Conservation (phyloP, 306 rosid genomes). For the Fagus crenata region DNA sequence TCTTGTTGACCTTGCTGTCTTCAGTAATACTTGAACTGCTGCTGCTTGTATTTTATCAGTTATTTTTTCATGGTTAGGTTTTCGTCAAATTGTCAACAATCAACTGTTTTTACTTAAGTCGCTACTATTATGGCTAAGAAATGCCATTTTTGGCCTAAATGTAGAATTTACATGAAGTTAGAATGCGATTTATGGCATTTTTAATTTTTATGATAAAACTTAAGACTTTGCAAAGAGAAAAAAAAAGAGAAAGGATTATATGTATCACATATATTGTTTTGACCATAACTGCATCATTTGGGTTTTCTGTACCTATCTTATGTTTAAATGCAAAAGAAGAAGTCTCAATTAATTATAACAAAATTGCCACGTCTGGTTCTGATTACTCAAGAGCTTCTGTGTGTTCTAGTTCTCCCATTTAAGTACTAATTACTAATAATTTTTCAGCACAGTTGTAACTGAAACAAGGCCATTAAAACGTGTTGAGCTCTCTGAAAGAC, state of each 20-base stretch:
- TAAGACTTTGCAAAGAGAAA: not conserved
- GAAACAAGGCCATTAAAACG: slow-evolving; percentile 53
- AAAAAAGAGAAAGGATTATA: not conserved
- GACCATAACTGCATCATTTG: not conserved
- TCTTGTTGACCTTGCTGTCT: not conserved
- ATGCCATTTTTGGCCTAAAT: not conserved
- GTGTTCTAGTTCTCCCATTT: slow-evolving; percentile 4
- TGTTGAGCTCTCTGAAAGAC: slow-evolving; percentile 58
- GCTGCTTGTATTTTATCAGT: not conserved
- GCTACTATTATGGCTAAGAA: not conserved
- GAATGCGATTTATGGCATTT: not conserved
- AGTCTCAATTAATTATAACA: not conserved
- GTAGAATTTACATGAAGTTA: not conserved
- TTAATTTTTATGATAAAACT: not conserved
- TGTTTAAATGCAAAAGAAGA: not conserved
- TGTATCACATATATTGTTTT: not conserved
- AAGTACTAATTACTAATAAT: slow-evolving; percentile 42
- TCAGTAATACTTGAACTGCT: not conserved
- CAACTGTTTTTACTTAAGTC: not conserved
- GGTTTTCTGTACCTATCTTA: not conserved
- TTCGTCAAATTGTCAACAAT: not conserved
- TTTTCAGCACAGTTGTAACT: slow-evolving; percentile 71
- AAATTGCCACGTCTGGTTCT: not conserved
- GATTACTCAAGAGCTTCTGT: not conserved
- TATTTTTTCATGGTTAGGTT: not conserved